phyloP scores from a whole-genome alignment of 2,329 filamentous ascomycete genomes.

The Ophidiomyces ophidiicola region DNA sequence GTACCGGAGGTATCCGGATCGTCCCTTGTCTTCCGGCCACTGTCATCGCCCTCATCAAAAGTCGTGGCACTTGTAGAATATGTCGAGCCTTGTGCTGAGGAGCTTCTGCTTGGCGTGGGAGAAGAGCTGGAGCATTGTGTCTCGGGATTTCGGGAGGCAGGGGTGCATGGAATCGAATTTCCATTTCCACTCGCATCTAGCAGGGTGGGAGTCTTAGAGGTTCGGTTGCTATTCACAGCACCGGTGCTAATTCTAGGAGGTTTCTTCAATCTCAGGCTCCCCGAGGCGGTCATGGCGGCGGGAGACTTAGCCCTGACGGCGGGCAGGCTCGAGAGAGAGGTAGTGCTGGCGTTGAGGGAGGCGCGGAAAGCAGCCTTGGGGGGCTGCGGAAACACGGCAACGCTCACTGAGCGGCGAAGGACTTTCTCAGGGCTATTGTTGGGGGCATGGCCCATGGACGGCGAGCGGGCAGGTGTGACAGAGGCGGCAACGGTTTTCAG shows the following conservation, averaged over 20 bases:
- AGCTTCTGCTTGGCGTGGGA: conserved; percentile 76
- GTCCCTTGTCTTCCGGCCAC: conserved; percentile 23
- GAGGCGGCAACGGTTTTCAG: conserved; percentile 36
- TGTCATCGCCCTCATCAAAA: conserved; percentile 65
- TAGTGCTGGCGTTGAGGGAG: conserved; percentile 31
- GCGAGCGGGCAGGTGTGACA: conserved; percentile 43
- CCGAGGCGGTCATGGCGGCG: conserved; percentile 37
- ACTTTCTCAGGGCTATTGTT: conserved; percentile 48
- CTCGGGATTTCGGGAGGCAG: conserved; percentile 56
- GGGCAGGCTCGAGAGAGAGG: conserved; percentile 15
- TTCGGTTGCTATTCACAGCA: conserved; percentile 38
- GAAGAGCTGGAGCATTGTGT: conserved; percentile 66
- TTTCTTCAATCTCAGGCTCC: conserved; percentile 40
- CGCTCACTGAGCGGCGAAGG: conserved; percentile 78
- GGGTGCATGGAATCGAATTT: conserved; percentile 54
- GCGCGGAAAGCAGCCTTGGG: conserved; percentile 56
- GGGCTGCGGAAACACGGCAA: conserved; percentile 85
- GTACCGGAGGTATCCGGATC: conserved; percentile 5
- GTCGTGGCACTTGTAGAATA: conserved; percentile 84
- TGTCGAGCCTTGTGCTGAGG: conserved; percentile 72
- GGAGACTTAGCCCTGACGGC: conserved; percentile 17
- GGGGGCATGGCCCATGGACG: conserved; percentile 43
- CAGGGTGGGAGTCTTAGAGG: conserved; percentile 54
- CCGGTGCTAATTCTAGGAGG: conserved; percentile 45
- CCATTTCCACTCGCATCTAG: conserved; percentile 68